A percentile compares a stretch with the other conserved stretches of the same genome.
Conservation (phyloP, 441 rosid species). For the Corymbia calophylla region DNA sequence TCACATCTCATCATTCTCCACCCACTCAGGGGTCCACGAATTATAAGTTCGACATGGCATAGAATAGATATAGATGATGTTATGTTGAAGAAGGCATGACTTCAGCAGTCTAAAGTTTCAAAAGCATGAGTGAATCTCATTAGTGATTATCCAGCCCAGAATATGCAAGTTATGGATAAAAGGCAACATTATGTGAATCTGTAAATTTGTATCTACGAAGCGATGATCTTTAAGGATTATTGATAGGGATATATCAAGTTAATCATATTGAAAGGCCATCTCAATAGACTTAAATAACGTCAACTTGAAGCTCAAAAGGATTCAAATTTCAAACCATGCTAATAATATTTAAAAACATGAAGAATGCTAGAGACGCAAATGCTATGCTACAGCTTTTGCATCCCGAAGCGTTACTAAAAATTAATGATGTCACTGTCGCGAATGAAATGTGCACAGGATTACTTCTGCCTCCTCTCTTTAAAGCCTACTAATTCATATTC, state of each 20-base stretch:
- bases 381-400: not conserved
- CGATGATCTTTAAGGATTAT: not conserved
- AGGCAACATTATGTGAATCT: not conserved
- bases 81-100: too few relatives aligned
- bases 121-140: not conserved
- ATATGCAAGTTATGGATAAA: not conserved
- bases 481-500: not conserved
- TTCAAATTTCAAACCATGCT: too few relatives aligned
- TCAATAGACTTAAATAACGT: not conserved
- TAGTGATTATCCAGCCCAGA: not conserved
- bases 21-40: too few relatives aligned
- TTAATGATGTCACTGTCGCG: not conserved
- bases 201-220: not conserved
- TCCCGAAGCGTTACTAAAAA: not conserved
- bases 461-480: slow-evolving; percentile 66
- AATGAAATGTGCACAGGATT: not conserved
- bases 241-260: not conserved
- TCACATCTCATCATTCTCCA: too few relatives aligned
- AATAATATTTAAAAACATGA: too few relatives aligned
- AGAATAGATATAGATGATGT: too few relatives aligned
- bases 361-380: not conserved
- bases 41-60: too few relatives aligned
- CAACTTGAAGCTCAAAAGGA: too few relatives aligned
- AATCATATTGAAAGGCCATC: not conserved
- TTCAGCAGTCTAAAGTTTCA: not conserved